Evolutionary conservation across 805 yeast species (phyloP).

Genomic region (Lipomyces anomalus): DNA sequence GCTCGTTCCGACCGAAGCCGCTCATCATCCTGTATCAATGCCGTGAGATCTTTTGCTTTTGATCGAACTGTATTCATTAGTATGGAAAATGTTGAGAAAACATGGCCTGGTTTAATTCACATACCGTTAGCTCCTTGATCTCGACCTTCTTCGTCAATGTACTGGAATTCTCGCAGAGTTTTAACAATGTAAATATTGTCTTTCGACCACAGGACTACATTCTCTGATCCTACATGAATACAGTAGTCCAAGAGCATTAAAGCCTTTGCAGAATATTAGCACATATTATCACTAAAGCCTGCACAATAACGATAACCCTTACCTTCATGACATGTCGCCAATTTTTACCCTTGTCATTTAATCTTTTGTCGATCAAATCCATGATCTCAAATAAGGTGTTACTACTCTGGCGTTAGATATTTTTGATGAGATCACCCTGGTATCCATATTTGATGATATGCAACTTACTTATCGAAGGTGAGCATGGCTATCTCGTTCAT

Average conservation of each 20-base stretch:
- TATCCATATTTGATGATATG: no score
- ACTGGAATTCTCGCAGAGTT: conserved; percentile 84
- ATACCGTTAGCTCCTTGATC: conserved; percentile 77
- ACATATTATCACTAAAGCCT: no score
- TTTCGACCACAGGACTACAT: conserved; percentile 85
- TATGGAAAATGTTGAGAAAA: neutral
- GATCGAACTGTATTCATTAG: conserved; percentile 48
- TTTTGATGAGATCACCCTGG: no score
- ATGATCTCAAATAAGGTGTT: conserved; percentile 79
- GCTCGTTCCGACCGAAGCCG: conserved; percentile 66
- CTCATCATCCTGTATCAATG: conserved; percentile 76
- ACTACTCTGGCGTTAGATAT: conserved; percentile 24
- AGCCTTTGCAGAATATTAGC: conserved; percentile 36
- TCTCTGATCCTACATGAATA: conserved; percentile 79
- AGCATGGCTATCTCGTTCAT: conserved; percentile 78
- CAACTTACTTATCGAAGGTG: conserved; percentile 51
- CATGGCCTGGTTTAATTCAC: neutral
- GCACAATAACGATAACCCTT: neutral
- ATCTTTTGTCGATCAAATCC: conserved; percentile 88
- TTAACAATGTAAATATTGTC: conserved; percentile 83
- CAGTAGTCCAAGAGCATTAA: conserved; percentile 83
- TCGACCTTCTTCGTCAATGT: conserved; percentile 63
- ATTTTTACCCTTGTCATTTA: conserved; percentile 93
- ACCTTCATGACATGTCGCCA: conserved; percentile 91
- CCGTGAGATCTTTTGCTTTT: conserved; percentile 81